Evolutionary conservation across 441 rosid genomes (phyloP).

Genomic region (Gossypium schwendimanii): DNA sequence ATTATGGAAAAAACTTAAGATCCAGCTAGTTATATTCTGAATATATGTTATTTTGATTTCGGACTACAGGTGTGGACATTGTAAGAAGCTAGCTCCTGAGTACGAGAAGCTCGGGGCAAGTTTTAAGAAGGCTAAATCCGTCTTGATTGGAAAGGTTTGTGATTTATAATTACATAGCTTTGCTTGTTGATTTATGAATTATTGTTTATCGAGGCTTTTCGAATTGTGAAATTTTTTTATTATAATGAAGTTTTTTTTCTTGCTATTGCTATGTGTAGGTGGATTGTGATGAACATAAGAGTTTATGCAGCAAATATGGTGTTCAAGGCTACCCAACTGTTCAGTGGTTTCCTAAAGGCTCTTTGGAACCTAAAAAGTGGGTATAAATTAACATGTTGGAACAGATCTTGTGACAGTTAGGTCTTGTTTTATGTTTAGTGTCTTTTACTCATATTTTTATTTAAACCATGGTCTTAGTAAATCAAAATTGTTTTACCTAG

Average conservation of each 20-base stretch:
- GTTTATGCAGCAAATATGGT: constrained; percentile 70
- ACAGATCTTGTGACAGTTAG: background rate
- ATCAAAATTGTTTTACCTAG: constrained; percentile 27
- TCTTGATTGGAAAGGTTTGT: constrained; percentile 79
- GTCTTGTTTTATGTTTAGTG: background rate
- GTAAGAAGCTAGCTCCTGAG: constrained; percentile 96
- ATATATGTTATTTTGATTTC: background rate
- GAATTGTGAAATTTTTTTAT: background rate
- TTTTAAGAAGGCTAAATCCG: constrained; percentile 79
- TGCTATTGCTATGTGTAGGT: constrained; percentile 35
- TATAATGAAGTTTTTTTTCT: background rate
- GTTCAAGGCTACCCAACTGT: constrained; percentile 85
- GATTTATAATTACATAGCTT: background rate
- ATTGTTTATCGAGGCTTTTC: background rate
- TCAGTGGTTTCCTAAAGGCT: constrained; percentile 93
- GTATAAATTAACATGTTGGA: constrained; percentile 6
- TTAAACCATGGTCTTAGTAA: background rate
- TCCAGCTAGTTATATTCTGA: background rate
- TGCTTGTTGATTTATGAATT: background rate
- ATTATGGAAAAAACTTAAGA: background rate
- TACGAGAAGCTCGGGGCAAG: constrained; percentile 82
- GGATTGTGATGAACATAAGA: constrained; percentile 86
- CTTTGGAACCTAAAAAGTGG: constrained; percentile 83
- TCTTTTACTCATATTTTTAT: background rate
- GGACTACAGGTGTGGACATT: constrained; percentile 84